phyloP scores from a whole-genome alignment of 2,329 filamentous ascomycete species.

The Colletotrichum limetticola region DNA sequence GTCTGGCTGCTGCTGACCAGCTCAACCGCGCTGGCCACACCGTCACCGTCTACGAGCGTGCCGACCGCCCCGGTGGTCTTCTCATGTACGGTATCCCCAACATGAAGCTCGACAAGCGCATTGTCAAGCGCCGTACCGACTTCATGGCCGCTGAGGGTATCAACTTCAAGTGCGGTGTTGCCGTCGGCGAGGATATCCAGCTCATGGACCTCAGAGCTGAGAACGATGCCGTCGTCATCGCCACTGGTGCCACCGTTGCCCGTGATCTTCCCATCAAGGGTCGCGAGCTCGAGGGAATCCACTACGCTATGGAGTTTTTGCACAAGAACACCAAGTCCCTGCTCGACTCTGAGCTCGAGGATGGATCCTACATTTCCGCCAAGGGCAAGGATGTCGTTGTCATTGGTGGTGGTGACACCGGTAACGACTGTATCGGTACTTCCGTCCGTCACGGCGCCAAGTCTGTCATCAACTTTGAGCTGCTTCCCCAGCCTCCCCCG shows the following conservation, averaged over 20 bases:
- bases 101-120: slow-evolving; percentile 99
- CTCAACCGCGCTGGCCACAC: slow-evolving; percentile 91
- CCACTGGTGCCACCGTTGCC: slow-evolving; percentile 92
- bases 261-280: slow-evolving; percentile 92
- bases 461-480: slow-evolving; percentile 95
- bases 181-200: slow-evolving; percentile 78
- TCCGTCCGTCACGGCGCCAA: slow-evolving; percentile 96
- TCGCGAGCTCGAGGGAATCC: slow-evolving; percentile 88
- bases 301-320: slow-evolving; percentile 97
- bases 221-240: slow-evolving; percentile 88
- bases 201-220: slow-evolving; percentile 77
- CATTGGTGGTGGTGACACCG: slow-evolving; percentile 97
- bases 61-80: slow-evolving; percentile 89
- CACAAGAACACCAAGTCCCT: slow-evolving; percentile 98
- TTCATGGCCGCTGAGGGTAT: slow-evolving; percentile 94
- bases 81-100: slow-evolving; percentile 99
- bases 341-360: slow-evolving; percentile 87
- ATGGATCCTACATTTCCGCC: slow-evolving; percentile 89
- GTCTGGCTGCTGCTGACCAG: slow-evolving; percentile 91
- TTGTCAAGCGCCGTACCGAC: slow-evolving; percentile 94
- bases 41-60: slow-evolving; percentile 92
- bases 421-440: slow-evolving; percentile 97
- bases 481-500: slow-evolving; percentile 90
- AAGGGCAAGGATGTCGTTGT: slow-evolving; percentile 97
- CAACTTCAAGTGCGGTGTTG: slow-evolving; percentile 80